Conservation (phyloP, 176 grass and related monocot genomes). For the Lolium rigidum region DNA sequence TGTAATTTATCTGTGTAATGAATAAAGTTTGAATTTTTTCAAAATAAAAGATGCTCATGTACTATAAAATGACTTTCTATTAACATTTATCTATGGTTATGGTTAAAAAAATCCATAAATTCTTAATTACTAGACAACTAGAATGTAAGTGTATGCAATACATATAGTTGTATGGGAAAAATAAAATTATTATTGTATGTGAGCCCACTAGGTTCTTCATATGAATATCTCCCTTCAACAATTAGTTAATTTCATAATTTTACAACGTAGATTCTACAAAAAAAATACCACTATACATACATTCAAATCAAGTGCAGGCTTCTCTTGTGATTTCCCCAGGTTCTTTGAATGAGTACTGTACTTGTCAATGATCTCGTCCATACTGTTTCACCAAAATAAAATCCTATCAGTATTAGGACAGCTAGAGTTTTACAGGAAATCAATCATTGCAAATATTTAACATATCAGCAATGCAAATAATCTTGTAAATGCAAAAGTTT, state of each 20-base stretch:
- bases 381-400: slow-evolving; percentile 58
- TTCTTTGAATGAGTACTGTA: slow-evolving; percentile 74
- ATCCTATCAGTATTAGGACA: slow-evolving; percentile 28
- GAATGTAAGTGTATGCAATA: neutral
- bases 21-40: no score
- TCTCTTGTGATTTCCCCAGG: slow-evolving; percentile 56
- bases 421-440: neutral
- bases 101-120: neutral
- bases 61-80: neutral
- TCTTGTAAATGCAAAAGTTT: no score
- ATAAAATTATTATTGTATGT: neutral
- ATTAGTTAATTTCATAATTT: neutral
- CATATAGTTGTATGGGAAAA: neutral
- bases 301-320: slow-evolving; percentile 76
- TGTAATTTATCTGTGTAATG: no score
- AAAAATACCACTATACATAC: slow-evolving; percentile 51
- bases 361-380: slow-evolving; percentile 80
- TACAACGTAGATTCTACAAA: neutral
- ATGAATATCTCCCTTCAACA: neutral
- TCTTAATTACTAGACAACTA: neutral
- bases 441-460: neutral
- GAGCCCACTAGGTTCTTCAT: neutral
- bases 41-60: no score
- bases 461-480: no score
- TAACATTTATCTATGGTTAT: neutral